Percentiles rank a stretch among this genome's conserved stretches.
phyloP scores from a whole-genome alignment of 345 rosid species.

The Raphanus raphanistrum region DNA sequence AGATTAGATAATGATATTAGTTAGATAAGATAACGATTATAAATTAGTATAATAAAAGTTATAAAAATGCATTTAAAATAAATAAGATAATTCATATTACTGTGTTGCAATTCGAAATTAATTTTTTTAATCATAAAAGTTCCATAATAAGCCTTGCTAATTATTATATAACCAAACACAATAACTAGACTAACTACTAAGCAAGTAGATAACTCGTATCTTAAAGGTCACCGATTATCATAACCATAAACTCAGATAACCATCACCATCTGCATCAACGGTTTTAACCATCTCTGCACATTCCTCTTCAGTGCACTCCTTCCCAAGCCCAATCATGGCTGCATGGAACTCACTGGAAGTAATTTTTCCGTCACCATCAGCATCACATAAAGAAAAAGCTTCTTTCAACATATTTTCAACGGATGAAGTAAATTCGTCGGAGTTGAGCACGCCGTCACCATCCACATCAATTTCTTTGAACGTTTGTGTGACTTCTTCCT shows the following conservation, averaged over 20 bases:
- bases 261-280: constrained; percentile 13
- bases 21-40: too few relatives aligned
- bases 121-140: too few relatives aligned
- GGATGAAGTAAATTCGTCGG: background rate
- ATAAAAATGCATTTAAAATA: too few relatives aligned
- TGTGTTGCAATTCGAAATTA: too few relatives aligned
- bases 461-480: constrained; percentile 24
- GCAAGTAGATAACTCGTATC: background rate
- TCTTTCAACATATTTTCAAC: constrained; percentile 21
- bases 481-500: background rate
- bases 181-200: background rate
- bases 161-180: background rate
- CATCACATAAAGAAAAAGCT: constrained; percentile 10
- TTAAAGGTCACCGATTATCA: background rate
- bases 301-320: background rate
- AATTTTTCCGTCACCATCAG: constrained; percentile 16
- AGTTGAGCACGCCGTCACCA: constrained; percentile 19
- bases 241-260: background rate
- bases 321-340: background rate
- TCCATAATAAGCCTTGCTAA: background rate
- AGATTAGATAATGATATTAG: too few relatives aligned
- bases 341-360: background rate
- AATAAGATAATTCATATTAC: too few relatives aligned
- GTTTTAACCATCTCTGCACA: constrained; percentile 1
- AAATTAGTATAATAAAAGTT: too few relatives aligned